Conservation (phyloP, 805 yeast genomes). For the Candida qinlingensis region DNA sequence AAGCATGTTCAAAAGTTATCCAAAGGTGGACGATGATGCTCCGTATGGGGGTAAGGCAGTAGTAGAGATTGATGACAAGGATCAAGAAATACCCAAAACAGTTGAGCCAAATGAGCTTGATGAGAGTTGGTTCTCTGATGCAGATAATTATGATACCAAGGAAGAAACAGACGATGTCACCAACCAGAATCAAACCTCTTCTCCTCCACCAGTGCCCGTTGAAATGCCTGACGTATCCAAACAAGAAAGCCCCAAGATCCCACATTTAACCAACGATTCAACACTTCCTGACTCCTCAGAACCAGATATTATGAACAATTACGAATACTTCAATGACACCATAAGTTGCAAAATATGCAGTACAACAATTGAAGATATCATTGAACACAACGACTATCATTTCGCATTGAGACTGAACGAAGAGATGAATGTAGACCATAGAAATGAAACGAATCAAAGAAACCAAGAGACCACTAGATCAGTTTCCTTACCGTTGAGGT, state of each 20-base stretch:
- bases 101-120: neutral
- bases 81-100: neutral
- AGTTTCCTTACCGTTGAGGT: no score
- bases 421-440: slow-evolving; percentile 6
- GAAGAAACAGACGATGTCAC: neutral
- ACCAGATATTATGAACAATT: neutral
- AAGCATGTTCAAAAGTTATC: neutral
- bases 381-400: slow-evolving; percentile 54
- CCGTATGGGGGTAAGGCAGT: neutral
- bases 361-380: slow-evolving; percentile 15
- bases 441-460: neutral
- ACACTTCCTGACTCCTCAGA: neutral
- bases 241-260: neutral
- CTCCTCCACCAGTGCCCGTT: no score
- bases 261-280: neutral
- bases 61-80: neutral
- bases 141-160: neutral
- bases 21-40: neutral
- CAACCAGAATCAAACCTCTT: no score
- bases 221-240: neutral
- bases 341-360: slow-evolving; percentile 10
- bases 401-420: slow-evolving; percentile 45
- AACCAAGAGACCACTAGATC: slow-evolving; percentile 3
- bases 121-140: neutral
- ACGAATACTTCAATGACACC: neutral